Percentiles rank a stretch among this genome's conserved stretches.
Conservation (phyloP, 305 asterid genomes). For the Plantago rigida region DNA sequence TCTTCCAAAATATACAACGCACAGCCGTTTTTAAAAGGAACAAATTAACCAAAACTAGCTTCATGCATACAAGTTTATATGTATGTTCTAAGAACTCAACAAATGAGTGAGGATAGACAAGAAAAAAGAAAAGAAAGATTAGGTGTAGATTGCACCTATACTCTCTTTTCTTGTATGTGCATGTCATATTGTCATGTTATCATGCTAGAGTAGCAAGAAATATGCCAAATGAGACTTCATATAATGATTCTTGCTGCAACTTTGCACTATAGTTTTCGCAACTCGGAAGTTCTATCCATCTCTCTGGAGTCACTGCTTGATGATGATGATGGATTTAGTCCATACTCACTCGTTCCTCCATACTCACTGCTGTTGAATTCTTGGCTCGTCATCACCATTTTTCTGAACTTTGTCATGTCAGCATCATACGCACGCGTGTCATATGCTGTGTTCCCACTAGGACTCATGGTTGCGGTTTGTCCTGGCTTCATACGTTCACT, state of each 20-base stretch:
- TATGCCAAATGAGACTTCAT: neutral
- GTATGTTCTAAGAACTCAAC: neutral
- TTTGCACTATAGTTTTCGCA: conserved; percentile 15
- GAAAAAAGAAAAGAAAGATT: neutral
- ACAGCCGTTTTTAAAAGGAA: neutral
- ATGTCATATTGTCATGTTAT: neutral
- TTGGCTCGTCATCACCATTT: conserved; percentile 38
- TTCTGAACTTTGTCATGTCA: conserved; percentile 47
- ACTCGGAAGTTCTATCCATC: conserved; percentile 3
- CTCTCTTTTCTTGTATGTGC: neutral
- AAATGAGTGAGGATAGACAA: neutral
- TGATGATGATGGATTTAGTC: conserved; percentile 21
- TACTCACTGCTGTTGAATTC: conserved; percentile 35
- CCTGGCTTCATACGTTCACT: conserved; percentile 29
- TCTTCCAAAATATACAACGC: too few relatives aligned
- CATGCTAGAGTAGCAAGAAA: neutral
- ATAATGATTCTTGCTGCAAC: too few relatives aligned
- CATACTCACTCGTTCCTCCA: conserved; percentile 34
- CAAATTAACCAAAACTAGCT: neutral
- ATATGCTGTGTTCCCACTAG: conserved; percentile 14
- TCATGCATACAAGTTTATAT: neutral
- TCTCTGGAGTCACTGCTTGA: conserved; percentile 28
- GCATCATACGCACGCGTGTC: conserved; percentile 49
- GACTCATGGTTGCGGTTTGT: conserved; percentile 9
- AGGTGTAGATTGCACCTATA: neutral